These are phyloP conservation scores for Parietaria judaica DNA, from an alignment of 306 rosid species.

Conservation along the genomic window DNA sequence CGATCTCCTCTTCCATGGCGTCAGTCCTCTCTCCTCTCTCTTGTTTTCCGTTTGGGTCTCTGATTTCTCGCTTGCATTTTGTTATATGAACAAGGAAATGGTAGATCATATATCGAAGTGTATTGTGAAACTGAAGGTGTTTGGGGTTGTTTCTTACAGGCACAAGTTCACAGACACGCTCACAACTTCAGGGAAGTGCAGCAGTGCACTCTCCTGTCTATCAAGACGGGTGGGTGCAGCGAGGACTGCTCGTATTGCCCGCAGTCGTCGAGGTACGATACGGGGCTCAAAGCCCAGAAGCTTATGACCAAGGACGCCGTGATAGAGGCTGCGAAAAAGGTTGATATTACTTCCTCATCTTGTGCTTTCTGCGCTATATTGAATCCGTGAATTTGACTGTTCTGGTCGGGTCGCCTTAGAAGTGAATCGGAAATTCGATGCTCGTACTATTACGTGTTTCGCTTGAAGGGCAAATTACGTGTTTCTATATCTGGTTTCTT, in stretches of 20 bases:
- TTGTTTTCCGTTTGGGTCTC: neutral
- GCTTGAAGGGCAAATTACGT: no score
- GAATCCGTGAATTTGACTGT: neutral
- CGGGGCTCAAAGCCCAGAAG: conserved; percentile 73
- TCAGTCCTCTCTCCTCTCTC: conserved; percentile 15
- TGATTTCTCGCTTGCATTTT: neutral
- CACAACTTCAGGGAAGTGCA: conserved; percentile 97
- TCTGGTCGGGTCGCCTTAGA: neutral
- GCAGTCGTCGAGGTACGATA: conserved; percentile 80
- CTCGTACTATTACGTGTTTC: neutral
- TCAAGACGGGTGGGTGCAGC: conserved; percentile 98
- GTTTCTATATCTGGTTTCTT: no score
- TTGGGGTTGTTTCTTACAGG: conserved; percentile 34
- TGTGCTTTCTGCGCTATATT: conserved; percentile 13
- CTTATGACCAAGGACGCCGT: conserved; percentile 79
- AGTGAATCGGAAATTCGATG: neutral
- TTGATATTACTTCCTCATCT: conserved; percentile 15
- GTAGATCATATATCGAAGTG: neutral
- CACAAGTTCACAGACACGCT: conserved; percentile 87
- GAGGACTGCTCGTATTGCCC: conserved; percentile 98
- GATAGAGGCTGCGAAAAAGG: conserved; percentile 68
- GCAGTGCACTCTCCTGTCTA: conserved; percentile 90
- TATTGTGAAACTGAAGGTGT: neutral
- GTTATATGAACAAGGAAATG: neutral
- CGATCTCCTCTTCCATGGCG: conserved; percentile 97